These are phyloP conservation scores for Flaveria robusta DNA, from an alignment of 129 eudicot species.

Conservation along the genomic window DNA sequence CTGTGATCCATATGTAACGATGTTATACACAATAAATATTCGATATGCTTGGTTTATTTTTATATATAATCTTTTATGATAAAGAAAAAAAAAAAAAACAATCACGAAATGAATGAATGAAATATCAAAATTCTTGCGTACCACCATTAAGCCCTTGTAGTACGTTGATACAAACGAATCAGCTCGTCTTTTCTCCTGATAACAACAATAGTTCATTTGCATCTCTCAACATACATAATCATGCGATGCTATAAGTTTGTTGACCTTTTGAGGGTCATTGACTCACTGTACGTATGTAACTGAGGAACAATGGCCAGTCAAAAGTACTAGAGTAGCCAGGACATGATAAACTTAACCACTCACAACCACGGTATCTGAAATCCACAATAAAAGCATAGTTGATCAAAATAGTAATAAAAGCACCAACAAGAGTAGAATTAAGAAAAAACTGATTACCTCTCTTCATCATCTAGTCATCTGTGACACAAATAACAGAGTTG, in stretches of 20 bases:
- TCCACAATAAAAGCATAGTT: slow-evolving; percentile 1
- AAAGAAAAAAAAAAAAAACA: too few relatives aligned
- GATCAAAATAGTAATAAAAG: background rate
- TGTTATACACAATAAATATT: too few relatives aligned
- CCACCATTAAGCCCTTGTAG: slow-evolving; percentile 86
- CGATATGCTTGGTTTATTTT: too few relatives aligned
- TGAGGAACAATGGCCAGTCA: slow-evolving; percentile 69
- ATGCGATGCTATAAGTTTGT: slow-evolving; percentile 22
- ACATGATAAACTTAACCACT: slow-evolving; percentile 73
- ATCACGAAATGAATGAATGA: too few relatives aligned
- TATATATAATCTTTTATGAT: too few relatives aligned
- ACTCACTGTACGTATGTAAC: slow-evolving; percentile 62
- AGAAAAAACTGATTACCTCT: slow-evolving; percentile 48
- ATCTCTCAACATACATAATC: background rate
- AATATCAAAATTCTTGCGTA: too few relatives aligned
- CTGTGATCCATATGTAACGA: too few relatives aligned
- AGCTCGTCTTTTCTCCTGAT: slow-evolving; percentile 85
- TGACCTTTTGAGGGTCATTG: slow-evolving; percentile 43
- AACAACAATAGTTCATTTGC: background rate
- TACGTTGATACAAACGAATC: slow-evolving; percentile 75
- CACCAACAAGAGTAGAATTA: background rate
- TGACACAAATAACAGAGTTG: slow-evolving; percentile 49
- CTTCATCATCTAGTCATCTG: slow-evolving; percentile 77
- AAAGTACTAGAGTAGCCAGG: slow-evolving; percentile 82
- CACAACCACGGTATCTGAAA: slow-evolving; percentile 81